Percentiles rank a stretch among this genome's conserved stretches.
Evolutionary conservation across 768 basidiomycete genomes (phyloP).

Genomic region (Steccherinum ochraceum): DNA sequence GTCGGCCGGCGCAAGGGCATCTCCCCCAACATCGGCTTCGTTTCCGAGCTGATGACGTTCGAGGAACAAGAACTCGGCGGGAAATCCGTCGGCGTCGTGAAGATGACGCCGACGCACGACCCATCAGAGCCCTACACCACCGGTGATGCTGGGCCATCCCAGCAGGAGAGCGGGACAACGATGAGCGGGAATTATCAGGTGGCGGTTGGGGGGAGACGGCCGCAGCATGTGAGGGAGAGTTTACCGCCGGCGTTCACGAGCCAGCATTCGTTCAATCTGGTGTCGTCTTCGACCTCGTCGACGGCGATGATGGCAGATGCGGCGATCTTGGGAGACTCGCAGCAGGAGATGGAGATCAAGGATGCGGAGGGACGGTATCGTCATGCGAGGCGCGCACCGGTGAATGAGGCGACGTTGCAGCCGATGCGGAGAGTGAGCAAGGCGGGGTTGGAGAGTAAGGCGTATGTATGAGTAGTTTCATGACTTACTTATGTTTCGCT

Average conservation of each 20-base stretch:
- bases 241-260: slow-evolving; percentile 50
- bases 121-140: slow-evolving; percentile 21
- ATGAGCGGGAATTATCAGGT: slow-evolving; percentile 30
- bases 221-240: slow-evolving; percentile 68
- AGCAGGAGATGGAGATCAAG: slow-evolving; percentile 85
- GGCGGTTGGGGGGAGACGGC: slow-evolving; percentile 44
- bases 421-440: slow-evolving; percentile 89
- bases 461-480: slow-evolving; percentile 11
- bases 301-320: slow-evolving; percentile 25
- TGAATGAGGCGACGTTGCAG: slow-evolving; percentile 82
- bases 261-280: slow-evolving; percentile 22
- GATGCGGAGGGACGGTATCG: slow-evolving; percentile 81
- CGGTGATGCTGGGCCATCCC: slow-evolving; percentile 9
- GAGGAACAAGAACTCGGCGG: slow-evolving; percentile 87
- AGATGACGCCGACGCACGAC: slow-evolving; percentile 23
- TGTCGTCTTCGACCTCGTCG: too few species aligned
- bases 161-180: too few species aligned
- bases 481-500: background rate
- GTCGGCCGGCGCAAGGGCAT: slow-evolving; percentile 90
- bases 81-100: slow-evolving; percentile 64
- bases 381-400: slow-evolving; percentile 82
- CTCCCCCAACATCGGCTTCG: slow-evolving; percentile 96
- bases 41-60: slow-evolving; percentile 94
- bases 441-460: slow-evolving; percentile 76
- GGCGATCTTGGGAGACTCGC: slow-evolving; percentile 53